These are phyloP conservation scores for Karstenula rhodostoma DNA, from an alignment of 2,329 filamentous ascomycete species.

Conservation along the genomic window DNA sequence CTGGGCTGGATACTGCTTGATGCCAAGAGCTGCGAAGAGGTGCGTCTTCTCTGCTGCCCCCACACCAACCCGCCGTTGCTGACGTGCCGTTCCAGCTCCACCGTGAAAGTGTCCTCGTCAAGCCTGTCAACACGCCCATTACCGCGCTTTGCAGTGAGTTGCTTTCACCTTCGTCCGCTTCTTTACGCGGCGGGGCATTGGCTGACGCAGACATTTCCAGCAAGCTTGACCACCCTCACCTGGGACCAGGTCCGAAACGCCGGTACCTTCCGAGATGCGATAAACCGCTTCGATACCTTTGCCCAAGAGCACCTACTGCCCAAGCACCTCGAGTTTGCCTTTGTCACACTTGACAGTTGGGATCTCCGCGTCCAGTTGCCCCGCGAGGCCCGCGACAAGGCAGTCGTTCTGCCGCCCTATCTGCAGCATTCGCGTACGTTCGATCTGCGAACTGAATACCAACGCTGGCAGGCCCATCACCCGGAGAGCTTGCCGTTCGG, in stretches of 20 bases:
- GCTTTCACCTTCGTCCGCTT: slow-evolving; percentile 2
- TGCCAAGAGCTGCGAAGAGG: slow-evolving; percentile 90
- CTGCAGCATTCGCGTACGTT: slow-evolving; percentile 98
- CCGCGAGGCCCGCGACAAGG: slow-evolving; percentile 96
- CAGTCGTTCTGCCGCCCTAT: slow-evolving; percentile 94
- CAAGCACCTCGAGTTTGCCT: slow-evolving; percentile 95
- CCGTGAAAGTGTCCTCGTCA: slow-evolving; percentile 95
- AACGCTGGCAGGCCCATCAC: slow-evolving; percentile 98
- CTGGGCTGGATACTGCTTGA: slow-evolving; percentile 97
- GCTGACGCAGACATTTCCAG: slow-evolving; percentile 59
- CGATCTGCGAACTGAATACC: slow-evolving; percentile 95
- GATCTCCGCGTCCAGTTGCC: slow-evolving; percentile 97
- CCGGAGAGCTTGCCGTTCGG: slow-evolving; percentile 97
- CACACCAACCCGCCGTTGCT: slow-evolving; percentile 22
- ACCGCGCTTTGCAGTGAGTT: slow-evolving; percentile 96
- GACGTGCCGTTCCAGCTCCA: slow-evolving; percentile 71
- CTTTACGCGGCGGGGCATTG: slow-evolving; percentile 19
- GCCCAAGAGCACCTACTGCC: slow-evolving; percentile 88
- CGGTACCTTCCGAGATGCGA: slow-evolving; percentile 95
- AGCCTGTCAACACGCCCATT: slow-evolving; percentile 98
- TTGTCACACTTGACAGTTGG: slow-evolving; percentile 98
- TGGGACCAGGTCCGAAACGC: slow-evolving; percentile 99
- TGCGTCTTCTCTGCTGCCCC: slow-evolving; percentile 50
- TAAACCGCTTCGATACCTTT: slow-evolving; percentile 93
- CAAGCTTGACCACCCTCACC: slow-evolving; percentile 94